Conservation (phyloP, 179 eudicot species). For the Sideroxylon spinosum region DNA sequence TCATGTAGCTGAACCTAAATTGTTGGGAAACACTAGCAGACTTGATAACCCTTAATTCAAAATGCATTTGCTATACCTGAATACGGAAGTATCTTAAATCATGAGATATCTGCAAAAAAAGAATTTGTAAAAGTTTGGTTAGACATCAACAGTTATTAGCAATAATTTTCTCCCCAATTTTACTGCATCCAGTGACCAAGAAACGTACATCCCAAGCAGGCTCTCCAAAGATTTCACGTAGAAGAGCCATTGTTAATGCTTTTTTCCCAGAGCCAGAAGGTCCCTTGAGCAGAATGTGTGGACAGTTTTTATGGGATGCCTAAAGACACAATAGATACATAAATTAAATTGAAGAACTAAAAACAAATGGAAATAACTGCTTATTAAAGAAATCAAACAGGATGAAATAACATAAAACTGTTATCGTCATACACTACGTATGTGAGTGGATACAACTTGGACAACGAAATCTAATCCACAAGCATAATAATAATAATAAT, state of each 20-base stretch:
- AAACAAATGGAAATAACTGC: background rate
- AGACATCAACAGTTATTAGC: background rate
- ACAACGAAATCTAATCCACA: background rate
- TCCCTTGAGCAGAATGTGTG: slow-evolving; percentile 42
- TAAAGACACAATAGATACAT: background rate
- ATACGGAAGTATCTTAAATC: slow-evolving; percentile 38
- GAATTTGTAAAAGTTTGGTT: background rate
- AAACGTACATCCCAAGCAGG: slow-evolving; percentile 37
- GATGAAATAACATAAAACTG: background rate
- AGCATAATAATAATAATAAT: no score
- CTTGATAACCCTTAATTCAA: no score
- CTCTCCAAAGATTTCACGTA: slow-evolving; percentile 41
- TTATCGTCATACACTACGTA: background rate
- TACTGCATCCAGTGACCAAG: background rate
- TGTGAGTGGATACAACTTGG: background rate
- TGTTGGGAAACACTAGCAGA: background rate
- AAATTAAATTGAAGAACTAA: background rate
- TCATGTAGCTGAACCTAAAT: background rate
- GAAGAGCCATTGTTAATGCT: slow-evolving; percentile 40
- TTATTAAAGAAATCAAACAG: no score
- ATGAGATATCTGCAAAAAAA: slow-evolving; percentile 41
- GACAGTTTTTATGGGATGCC: slow-evolving; percentile 30
- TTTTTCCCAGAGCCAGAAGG: slow-evolving; percentile 41
- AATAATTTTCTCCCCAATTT: background rate
- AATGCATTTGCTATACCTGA: slow-evolving; percentile 30